phyloP scores from a whole-genome alignment of 768 basidiomycete species.

The Russula vinacea region DNA sequence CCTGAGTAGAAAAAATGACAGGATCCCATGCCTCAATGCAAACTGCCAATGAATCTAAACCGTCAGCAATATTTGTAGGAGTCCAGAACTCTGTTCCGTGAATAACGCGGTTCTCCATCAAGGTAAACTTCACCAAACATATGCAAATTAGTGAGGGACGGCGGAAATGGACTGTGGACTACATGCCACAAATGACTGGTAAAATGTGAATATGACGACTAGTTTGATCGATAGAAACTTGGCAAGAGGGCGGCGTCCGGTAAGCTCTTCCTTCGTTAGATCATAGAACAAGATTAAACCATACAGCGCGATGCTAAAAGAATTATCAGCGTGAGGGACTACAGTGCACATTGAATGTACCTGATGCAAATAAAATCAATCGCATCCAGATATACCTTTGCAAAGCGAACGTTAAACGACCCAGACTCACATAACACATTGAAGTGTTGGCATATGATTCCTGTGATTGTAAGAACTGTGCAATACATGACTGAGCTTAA shows the following conservation, averaged over 20 bases:
- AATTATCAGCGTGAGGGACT: not conserved
- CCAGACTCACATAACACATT: conserved; percentile 67
- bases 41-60: conserved; percentile 75
- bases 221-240: conserved; percentile 88
- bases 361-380: conserved; percentile 83
- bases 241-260: conserved; percentile 67
- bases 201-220: conserved; percentile 86
- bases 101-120: conserved; percentile 67
- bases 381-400: conserved; percentile 64
- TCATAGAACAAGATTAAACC: conserved; percentile 82
- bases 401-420: conserved; percentile 57
- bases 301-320: conserved; percentile 73
- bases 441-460: conserved; percentile 70
- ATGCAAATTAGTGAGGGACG: not conserved
- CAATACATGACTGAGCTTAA: conserved; percentile 7
- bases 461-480: conserved; percentile 61
- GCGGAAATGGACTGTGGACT: not conserved
- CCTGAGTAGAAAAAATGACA: conserved; percentile 11
- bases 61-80: conserved; percentile 76
- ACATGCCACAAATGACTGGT: conserved; percentile 69
- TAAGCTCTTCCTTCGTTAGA: conserved; percentile 76
- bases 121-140: conserved; percentile 49
- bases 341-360: conserved; percentile 37
- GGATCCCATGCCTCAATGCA: conserved; percentile 67
- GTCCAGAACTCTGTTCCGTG: conserved; percentile 85